A percentile compares a stretch with the other conserved stretches of the same genome.
Evolutionary conservation across 768 basidiomycete genomes (phyloP).

Genomic region (Mycena rosella): DNA sequence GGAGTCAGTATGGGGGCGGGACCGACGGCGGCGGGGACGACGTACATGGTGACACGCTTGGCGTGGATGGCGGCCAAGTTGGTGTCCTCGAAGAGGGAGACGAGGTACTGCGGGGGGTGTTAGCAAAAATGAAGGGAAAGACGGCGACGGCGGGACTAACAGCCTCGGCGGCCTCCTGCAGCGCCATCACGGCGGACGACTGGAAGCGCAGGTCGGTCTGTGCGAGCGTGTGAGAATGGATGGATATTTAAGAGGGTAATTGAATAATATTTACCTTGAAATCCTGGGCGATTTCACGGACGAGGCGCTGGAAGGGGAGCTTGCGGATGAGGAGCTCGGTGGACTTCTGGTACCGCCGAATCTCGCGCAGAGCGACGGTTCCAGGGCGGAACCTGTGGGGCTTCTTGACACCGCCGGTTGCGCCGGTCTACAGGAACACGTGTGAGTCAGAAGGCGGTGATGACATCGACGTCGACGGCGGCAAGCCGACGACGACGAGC

Average conservation of each 20-base stretch:
- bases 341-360: conserved; percentile 97
- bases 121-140: not conserved
- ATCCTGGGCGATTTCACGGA: conserved; percentile 97
- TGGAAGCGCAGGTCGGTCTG: conserved; percentile 96
- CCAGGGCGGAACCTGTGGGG: conserved; percentile 97
- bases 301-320: conserved; percentile 99
- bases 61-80: conserved; percentile 94
- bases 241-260: not conserved
- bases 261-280: conserved; percentile 76
- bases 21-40: conserved; percentile 3
- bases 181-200: conserved; percentile 93
- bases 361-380: conserved; percentile 99
- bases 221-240: not conserved
- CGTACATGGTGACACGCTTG: conserved; percentile 65
- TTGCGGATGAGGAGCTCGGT: conserved; percentile 99
- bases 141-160: not conserved
- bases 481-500: conserved; percentile 45
- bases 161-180: conserved; percentile 93
- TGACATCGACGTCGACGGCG: conserved; percentile 40
- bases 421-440: conserved; percentile 55
- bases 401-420: conserved; percentile 99
- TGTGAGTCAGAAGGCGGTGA: conserved; percentile 28
- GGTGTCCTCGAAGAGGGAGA: conserved; percentile 89
- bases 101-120: conserved; percentile 63
- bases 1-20: conserved; percentile 37